Evolutionary conservation across 305 asterid species (phyloP).

Genomic region (Fraxinus albicans): DNA sequence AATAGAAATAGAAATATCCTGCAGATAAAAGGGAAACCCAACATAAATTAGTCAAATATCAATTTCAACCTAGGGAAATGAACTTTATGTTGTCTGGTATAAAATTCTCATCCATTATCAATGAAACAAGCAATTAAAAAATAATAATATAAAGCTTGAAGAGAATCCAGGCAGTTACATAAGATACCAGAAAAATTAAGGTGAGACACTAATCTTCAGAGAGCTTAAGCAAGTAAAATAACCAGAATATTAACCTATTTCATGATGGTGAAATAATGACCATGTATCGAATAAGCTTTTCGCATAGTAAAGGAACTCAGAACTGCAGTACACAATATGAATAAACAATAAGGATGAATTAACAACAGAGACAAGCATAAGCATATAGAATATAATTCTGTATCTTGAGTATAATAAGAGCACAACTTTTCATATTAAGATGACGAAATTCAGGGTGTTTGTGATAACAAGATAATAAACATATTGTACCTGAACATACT

Average conservation of each 20-base stretch:
- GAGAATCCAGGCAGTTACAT: conserved; percentile 1
- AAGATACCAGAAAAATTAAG: conserved; percentile 11
- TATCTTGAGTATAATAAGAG: not conserved
- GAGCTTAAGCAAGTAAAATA: not conserved
- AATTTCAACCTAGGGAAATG: not conserved
- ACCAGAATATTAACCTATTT: not conserved
- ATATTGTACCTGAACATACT: conserved; percentile 88
- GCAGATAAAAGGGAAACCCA: not conserved
- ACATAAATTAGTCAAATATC: not conserved
- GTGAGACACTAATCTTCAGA: not conserved
- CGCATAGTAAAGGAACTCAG: not conserved
- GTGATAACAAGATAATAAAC: conserved; percentile 15
- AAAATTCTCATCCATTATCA: not conserved
- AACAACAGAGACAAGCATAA: not conserved
- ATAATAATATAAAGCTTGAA: conserved; percentile 1
- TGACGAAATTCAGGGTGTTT: not conserved
- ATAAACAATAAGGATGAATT: not conserved
- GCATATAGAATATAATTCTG: not conserved
- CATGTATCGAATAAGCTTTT: not conserved
- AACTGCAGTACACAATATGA: not conserved
- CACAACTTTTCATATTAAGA: conserved; percentile 11
- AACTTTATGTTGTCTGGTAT: not conserved
- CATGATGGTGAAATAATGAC: not conserved
- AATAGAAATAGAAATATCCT: not conserved
- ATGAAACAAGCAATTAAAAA: not conserved